Percentiles rank a stretch among this genome's conserved stretches.
These are phyloP conservation scores for Hypomontagnella monticulosa DNA, from an alignment of 495 filamentous ascomycete genomes.

Conservation along the genomic window DNA sequence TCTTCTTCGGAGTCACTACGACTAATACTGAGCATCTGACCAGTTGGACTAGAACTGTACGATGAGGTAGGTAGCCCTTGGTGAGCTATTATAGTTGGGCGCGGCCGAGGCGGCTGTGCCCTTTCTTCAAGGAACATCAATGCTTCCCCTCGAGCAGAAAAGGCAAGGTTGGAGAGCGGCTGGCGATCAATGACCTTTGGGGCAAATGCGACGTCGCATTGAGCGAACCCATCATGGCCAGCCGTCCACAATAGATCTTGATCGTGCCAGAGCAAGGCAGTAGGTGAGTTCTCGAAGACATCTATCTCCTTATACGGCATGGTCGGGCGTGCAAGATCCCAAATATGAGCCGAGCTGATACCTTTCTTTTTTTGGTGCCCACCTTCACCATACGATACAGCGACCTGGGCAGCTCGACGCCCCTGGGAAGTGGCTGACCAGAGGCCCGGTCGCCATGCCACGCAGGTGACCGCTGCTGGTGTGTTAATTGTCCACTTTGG, in stretches of 20 bases:
- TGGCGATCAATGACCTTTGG: constrained; percentile 81
- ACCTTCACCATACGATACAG: constrained; percentile 62
- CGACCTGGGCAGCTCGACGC: constrained; percentile 66
- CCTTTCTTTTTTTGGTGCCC: constrained; percentile 59
- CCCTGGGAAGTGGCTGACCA: constrained; percentile 74
- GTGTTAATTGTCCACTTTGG: constrained; percentile 68
- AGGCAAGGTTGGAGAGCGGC: constrained; percentile 68
- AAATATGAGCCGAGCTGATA: constrained; percentile 81
- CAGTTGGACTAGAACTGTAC: constrained; percentile 55
- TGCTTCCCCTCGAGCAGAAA: constrained; percentile 69
- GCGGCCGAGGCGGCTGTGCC: constrained; percentile 49
- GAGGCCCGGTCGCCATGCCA: constrained; percentile 86
- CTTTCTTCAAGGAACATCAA: constrained; percentile 66
- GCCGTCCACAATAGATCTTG: constrained; percentile 93
- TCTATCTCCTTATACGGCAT: constrained; percentile 89
- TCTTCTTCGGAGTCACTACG: constrained; percentile 75
- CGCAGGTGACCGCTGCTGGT: constrained; percentile 72
- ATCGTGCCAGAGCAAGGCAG: constrained; percentile 88
- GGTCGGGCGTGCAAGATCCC: constrained; percentile 89
- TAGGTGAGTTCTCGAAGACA: constrained; percentile 73
- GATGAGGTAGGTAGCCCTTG: constrained; percentile 45
- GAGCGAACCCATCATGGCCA: constrained; percentile 85
- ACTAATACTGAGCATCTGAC: constrained; percentile 62
- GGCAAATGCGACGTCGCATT: constrained; percentile 86
- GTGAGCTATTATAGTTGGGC: constrained; percentile 46